These are phyloP conservation scores for Yarrowia porcina DNA, from an alignment of 805 yeast species.

Conservation along the genomic window DNA sequence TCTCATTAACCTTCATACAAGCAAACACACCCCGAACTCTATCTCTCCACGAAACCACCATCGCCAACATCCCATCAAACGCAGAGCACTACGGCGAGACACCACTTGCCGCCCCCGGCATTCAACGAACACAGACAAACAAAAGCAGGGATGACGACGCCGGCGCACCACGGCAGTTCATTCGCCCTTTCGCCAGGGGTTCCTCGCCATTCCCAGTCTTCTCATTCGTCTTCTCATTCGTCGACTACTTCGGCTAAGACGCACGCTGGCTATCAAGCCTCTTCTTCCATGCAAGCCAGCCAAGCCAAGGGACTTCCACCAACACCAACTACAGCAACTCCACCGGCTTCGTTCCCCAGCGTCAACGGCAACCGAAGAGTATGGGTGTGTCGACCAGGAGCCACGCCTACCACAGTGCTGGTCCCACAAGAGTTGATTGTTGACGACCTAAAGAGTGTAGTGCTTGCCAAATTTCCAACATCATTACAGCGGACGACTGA, in stretches of 20 bases:
- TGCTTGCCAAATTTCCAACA: constrained; percentile 64
- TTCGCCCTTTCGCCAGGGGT: constrained; percentile 5
- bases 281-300: constrained; percentile 2
- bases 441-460: constrained; percentile 73
- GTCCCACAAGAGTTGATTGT: constrained; percentile 63
- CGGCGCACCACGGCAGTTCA: constrained; percentile 24
- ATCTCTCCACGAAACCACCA: constrained; percentile 10
- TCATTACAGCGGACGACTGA: constrained; percentile 59
- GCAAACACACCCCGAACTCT: constrained; percentile 16
- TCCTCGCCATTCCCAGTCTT: constrained; percentile 1
- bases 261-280: background rate
- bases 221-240: constrained; percentile 8
- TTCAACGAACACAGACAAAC: background rate
- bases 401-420: constrained; percentile 62
- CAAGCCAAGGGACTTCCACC: constrained; percentile 15
- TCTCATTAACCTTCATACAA: constrained; percentile 2
- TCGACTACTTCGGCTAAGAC: background rate
- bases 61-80: constrained; percentile 4
- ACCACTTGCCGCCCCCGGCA: background rate
- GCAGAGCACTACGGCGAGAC: background rate
- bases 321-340: background rate
- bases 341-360: background rate
- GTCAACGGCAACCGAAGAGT: constrained; percentile 27
- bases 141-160: constrained; percentile 21
- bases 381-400: constrained; percentile 41